These are phyloP conservation scores for Cutaneotrichosporon sp. DNA, from an alignment of 1,284 basidiomycete genomes.

Conservation along the genomic window DNA sequence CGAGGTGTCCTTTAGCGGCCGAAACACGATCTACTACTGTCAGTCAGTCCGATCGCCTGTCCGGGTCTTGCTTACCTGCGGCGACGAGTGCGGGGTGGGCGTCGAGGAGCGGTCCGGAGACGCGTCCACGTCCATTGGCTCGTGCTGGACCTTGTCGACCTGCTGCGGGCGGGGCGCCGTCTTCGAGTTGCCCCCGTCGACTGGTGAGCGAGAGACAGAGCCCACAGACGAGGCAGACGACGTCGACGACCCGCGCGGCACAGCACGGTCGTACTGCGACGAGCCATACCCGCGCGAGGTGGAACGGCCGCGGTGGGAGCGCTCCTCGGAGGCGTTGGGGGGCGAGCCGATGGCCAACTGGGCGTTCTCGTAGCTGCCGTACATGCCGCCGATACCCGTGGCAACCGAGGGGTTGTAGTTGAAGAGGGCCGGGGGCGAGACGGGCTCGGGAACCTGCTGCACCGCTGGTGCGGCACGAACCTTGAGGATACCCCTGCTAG, in stretches of 20 bases:
- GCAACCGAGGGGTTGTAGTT: conserved; percentile 54
- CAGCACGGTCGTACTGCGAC: conserved; percentile 35
- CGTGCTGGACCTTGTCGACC: conserved; percentile 35
- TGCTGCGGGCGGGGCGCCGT: conserved; percentile 15
- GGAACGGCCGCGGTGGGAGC: conserved; percentile 35
- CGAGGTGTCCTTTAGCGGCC: conserved; percentile 49
- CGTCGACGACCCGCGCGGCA: conserved; percentile 37
- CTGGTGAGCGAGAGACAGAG: conserved; percentile 24
- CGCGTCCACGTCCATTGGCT: conserved; percentile 44
- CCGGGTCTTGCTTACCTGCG: conserved; percentile 46
- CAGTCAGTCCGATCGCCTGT: conserved; percentile 23
- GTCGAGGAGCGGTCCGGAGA: conserved; percentile 47
- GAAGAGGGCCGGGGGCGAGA: conserved; percentile 43
- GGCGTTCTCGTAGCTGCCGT: conserved; percentile 27
- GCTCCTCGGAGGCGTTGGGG: conserved; percentile 1
- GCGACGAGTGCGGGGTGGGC: conserved; percentile 55
- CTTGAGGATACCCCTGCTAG: conserved; percentile 49
- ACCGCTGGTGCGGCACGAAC: conserved; percentile 33
- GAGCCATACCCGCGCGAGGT: conserved; percentile 36
- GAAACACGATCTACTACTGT: conserved; percentile 47
- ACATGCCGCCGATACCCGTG: conserved; percentile 53
- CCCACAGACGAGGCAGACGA: conserved; percentile 26
- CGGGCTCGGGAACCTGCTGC: conserved; percentile 24
- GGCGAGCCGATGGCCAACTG: conserved; percentile 32
- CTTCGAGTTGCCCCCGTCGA: conserved; percentile 13